Evolutionary conservation across 2,329 filamentous ascomycete genomes (phyloP).

Genomic region (Penicillium sp.): DNA sequence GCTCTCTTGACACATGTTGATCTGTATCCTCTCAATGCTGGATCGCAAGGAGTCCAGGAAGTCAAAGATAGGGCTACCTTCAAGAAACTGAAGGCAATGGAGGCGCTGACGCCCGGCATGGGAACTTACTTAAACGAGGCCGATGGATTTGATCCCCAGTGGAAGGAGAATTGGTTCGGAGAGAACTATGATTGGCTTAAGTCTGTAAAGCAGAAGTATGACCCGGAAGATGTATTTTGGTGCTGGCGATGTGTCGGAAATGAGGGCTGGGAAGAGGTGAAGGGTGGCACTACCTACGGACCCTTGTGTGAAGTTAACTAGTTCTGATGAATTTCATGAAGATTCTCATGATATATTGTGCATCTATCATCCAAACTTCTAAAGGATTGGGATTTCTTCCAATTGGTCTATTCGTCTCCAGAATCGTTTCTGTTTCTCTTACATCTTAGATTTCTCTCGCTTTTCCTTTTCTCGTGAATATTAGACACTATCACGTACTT

Average conservation of each 20-base stretch:
- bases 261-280: slow-evolving; percentile 20
- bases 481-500: neutral
- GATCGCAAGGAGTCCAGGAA: neutral
- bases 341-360: no score
- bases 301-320: neutral
- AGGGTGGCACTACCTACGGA: slow-evolving; percentile 1
- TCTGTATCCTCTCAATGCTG: slow-evolving; percentile 5
- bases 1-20: slow-evolving; percentile 1
- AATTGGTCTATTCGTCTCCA: no score
- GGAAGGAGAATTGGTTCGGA: slow-evolving; percentile 14
- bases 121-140: slow-evolving; percentile 23
- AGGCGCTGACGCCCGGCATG: slow-evolving; percentile 17
- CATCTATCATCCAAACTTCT: no score
- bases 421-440: no score
- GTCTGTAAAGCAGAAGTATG: slow-evolving; percentile 28
- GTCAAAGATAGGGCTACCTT: neutral
- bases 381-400: no score
- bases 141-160: slow-evolving; percentile 13
- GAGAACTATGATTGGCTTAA: slow-evolving; percentile 24
- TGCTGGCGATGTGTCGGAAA: slow-evolving; percentile 28
- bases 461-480: neutral
- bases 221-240: slow-evolving; percentile 27
- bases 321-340: no score
- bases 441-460: neutral
- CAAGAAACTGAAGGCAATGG: slow-evolving; percentile 19